Evolutionary conservation across 2,329 filamentous ascomycete species (phyloP).

Genomic region (Colletotrichum lentis): DNA sequence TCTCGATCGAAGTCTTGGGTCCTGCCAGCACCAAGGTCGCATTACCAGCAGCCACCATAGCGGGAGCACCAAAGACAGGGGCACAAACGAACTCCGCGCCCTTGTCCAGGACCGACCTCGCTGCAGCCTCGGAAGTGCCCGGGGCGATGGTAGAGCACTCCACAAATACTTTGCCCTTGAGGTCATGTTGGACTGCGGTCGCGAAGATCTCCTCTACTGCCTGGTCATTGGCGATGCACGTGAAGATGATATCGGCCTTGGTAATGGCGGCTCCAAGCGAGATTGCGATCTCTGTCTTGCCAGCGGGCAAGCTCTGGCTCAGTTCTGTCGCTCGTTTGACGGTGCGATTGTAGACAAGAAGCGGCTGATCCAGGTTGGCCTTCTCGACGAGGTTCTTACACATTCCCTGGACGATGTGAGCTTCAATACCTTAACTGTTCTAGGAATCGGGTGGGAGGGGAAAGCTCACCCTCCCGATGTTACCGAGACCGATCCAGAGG

Average conservation of each 20-base stretch:
- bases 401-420: slow-evolving; percentile 70
- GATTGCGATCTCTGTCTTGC: slow-evolving; percentile 70
- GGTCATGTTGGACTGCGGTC: slow-evolving; percentile 62
- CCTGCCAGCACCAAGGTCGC: slow-evolving; percentile 80
- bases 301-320: slow-evolving; percentile 64
- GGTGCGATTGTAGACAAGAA: slow-evolving; percentile 85
- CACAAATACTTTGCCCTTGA: slow-evolving; percentile 79
- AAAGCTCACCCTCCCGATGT: slow-evolving; percentile 78
- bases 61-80: slow-evolving; percentile 75
- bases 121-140: slow-evolving; percentile 75
- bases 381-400: slow-evolving; percentile 84
- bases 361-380: slow-evolving; percentile 72
- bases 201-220: slow-evolving; percentile 72
- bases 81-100: slow-evolving; percentile 79
- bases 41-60: slow-evolving; percentile 74
- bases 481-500: slow-evolving; percentile 84
- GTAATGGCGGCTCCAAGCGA: slow-evolving; percentile 72
- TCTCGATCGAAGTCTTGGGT: slow-evolving; percentile 64
- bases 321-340: slow-evolving; percentile 70
- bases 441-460: slow-evolving; percentile 23
- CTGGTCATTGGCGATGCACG: slow-evolving; percentile 80
- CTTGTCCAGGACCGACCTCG: slow-evolving; percentile 62
- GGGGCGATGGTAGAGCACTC: slow-evolving; percentile 91
- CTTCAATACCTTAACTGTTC: slow-evolving; percentile 34
- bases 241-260: slow-evolving; percentile 80